phyloP scores from a whole-genome alignment of 306 rosid genomes.

The Acacia crassicarpa region DNA sequence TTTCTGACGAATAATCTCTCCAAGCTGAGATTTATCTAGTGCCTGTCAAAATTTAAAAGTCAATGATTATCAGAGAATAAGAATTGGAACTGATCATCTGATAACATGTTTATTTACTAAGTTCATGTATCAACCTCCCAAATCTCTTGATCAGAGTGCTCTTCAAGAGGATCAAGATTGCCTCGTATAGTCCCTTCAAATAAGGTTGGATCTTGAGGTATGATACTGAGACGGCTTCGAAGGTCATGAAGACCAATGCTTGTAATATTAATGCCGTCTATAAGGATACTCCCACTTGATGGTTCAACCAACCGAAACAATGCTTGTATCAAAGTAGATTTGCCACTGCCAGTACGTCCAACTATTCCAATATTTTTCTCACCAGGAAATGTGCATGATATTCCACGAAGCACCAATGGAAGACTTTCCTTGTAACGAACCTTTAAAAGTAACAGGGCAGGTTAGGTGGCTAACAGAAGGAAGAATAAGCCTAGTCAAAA shows the following conservation, averaged over 20 bases:
- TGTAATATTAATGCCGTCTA: slow-evolving; percentile 79
- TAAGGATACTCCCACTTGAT: slow-evolving; percentile 66
- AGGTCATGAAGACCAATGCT: slow-evolving; percentile 95
- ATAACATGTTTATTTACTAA: neutral
- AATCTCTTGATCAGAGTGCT: slow-evolving; percentile 85
- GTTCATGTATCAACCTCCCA: slow-evolving; percentile 73
- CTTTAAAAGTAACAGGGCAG: slow-evolving; percentile 38
- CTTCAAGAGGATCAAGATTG: slow-evolving; percentile 98
- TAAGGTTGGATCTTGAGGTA: slow-evolving; percentile 97
- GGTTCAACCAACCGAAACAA: slow-evolving; percentile 93
- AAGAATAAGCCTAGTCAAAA: neutral
- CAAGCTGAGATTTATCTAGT: slow-evolving; percentile 89
- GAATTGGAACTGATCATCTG: neutral
- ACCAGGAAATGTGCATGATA: slow-evolving; percentile 87
- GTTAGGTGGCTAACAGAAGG: neutral
- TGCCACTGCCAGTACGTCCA: slow-evolving; percentile 98
- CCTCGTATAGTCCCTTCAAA: slow-evolving; percentile 93
- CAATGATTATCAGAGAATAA: slow-evolving; percentile 23
- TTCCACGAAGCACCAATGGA: slow-evolving; percentile 88
- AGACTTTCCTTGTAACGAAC: slow-evolving; percentile 97
- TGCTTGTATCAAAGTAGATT: slow-evolving; percentile 96
- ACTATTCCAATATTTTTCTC: slow-evolving; percentile 94
- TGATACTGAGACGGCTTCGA: slow-evolving; percentile 89
- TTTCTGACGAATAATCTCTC: slow-evolving; percentile 71
- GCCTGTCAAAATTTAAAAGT: slow-evolving; percentile 53